phyloP scores from a whole-genome alignment of 495 filamentous ascomycete genomes.

The Neurospora sp. region DNA sequence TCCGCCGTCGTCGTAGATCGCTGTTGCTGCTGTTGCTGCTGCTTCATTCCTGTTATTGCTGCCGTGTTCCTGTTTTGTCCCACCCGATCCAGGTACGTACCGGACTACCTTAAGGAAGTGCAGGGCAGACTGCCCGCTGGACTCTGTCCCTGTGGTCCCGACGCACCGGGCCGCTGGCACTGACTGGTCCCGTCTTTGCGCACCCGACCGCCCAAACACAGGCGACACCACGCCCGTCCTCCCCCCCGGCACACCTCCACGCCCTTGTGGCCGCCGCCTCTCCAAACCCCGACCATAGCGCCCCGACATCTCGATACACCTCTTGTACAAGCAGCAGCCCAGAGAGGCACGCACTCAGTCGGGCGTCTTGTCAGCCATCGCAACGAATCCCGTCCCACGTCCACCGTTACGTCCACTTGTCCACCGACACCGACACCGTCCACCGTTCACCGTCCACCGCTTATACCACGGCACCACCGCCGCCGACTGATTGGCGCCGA shows the following conservation, averaged over 20 bases:
- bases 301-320: background rate
- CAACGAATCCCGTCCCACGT: background rate
- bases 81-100: background rate
- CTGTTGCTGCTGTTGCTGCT: conserved; percentile 5
- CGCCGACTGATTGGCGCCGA: background rate
- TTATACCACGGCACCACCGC: background rate
- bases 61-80: background rate
- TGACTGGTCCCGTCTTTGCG: background rate
- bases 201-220: background rate
- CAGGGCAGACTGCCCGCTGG: background rate
- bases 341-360: background rate
- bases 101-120: background rate
- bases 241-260: background rate
- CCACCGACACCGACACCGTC: background rate
- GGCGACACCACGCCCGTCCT: background rate
- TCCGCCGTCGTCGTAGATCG: conserved; percentile 25
- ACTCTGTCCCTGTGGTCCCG: background rate
- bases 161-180: background rate
- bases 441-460: background rate
- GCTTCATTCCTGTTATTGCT: background rate
- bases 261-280: background rate
- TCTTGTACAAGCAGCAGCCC: background rate
- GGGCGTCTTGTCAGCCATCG: background rate
- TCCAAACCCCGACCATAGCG: background rate
- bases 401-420: background rate